A percentile compares a stretch with the other conserved stretches of the same genome.
Evolutionary conservation across 2,329 filamentous ascomycete species (phyloP).

Genomic region (Claviceps sp.): DNA sequence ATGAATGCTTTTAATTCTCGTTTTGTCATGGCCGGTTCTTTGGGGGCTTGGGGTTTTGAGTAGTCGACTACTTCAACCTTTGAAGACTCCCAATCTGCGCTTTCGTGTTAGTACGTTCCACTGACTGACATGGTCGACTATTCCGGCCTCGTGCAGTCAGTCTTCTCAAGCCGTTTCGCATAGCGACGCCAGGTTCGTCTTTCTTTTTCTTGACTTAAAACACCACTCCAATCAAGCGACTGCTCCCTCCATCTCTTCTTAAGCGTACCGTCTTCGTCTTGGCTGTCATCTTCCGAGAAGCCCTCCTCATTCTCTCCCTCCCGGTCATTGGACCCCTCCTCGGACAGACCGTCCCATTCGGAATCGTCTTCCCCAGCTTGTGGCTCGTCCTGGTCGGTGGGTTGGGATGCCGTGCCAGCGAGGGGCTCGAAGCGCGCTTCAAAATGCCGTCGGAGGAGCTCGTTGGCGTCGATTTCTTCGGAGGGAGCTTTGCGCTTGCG

Average conservation of each 20-base stretch:
- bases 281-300: slow-evolving; percentile 20
- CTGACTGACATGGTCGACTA: not conserved
- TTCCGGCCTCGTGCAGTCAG: too few relatives aligned
- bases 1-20: slow-evolving; percentile 69
- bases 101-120: not conserved
- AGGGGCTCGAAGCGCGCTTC: slow-evolving; percentile 78
- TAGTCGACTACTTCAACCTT: slow-evolving; percentile 50
- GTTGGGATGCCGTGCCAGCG: slow-evolving; percentile 16
- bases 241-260: not conserved
- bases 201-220: not conserved
- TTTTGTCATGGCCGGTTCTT: slow-evolving; percentile 40
- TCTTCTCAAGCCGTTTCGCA: too few relatives aligned
- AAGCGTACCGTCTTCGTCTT: slow-evolving; percentile 11
- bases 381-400: slow-evolving; percentile 11
- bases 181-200: not conserved
- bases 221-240: too few relatives aligned
- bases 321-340: slow-evolving; percentile 16
- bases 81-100: slow-evolving; percentile 3
- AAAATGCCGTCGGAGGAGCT: slow-evolving; percentile 71
- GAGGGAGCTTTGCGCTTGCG: slow-evolving; percentile 36
- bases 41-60: slow-evolving; percentile 26
- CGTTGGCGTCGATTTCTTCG: slow-evolving; percentile 45
- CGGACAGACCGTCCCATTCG: slow-evolving; percentile 9
- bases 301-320: slow-evolving; percentile 8
- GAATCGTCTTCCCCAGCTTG: not conserved